Conservation (phyloP, 2,329 filamentous ascomycete species). For the Fonsecaea monophora region DNA sequence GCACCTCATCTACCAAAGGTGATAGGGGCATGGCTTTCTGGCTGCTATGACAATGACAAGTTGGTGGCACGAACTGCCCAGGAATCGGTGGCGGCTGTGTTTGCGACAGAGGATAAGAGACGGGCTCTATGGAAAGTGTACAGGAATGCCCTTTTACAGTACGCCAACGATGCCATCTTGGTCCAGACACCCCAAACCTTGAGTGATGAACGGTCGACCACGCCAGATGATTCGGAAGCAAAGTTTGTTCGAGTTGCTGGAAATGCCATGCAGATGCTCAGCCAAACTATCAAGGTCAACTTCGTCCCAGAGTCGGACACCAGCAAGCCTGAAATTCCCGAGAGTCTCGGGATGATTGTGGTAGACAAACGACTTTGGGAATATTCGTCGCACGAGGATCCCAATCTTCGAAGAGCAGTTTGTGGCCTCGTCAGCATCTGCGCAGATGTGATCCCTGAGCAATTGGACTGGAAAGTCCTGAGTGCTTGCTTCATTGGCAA, state of each 20-base stretch:
- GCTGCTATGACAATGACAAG: slow-evolving; percentile 84
- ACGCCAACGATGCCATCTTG: slow-evolving; percentile 76
- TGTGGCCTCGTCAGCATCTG: slow-evolving; percentile 63
- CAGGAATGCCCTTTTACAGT: slow-evolving; percentile 79
- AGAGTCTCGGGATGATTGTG: slow-evolving; percentile 58
- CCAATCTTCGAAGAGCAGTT: slow-evolving; percentile 64
- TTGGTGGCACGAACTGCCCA: slow-evolving; percentile 76
- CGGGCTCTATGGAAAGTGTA: slow-evolving; percentile 79
- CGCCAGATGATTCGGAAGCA: slow-evolving; percentile 79
- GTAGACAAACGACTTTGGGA: slow-evolving; percentile 67
- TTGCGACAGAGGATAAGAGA: slow-evolving; percentile 80
- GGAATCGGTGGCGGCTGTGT: slow-evolving; percentile 76
- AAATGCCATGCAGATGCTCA: slow-evolving; percentile 63
- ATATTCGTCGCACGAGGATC: slow-evolving; percentile 62
- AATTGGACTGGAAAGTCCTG: slow-evolving; percentile 68
- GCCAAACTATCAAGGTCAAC: slow-evolving; percentile 55
- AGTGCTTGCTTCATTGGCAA: slow-evolving; percentile 76
- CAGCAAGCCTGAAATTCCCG: slow-evolving; percentile 39
- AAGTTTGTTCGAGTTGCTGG: slow-evolving; percentile 84
- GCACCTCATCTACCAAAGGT: slow-evolving; percentile 78
- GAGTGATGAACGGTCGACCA: slow-evolving; percentile 87
- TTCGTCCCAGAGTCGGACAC: slow-evolving; percentile 35
- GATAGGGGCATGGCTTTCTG: slow-evolving; percentile 89
- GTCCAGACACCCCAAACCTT: slow-evolving; percentile 81
- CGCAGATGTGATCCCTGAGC: slow-evolving; percentile 55